phyloP scores from a whole-genome alignment of 805 yeast species.

The Lipomyces starkeyi region DNA sequence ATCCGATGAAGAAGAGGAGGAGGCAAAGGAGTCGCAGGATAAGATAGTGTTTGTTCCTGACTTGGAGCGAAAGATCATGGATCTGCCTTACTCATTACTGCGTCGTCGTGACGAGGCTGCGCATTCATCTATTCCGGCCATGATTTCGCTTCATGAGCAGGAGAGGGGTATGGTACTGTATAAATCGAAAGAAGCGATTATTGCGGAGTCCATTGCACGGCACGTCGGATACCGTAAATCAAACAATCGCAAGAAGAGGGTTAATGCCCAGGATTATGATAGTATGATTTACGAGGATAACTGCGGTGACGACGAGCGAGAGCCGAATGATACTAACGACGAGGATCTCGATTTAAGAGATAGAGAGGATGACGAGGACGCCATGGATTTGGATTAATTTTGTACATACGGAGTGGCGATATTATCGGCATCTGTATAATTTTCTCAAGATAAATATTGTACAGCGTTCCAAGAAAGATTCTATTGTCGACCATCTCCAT shows the following conservation, averaged over 20 bases:
- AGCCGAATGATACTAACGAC: slow-evolving; percentile 12
- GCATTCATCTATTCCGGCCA: slow-evolving; percentile 9
- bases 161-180: slow-evolving; percentile 29
- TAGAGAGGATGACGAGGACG: slow-evolving; percentile 10
- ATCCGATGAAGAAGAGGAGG: slow-evolving; percentile 21
- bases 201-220: slow-evolving; percentile 35
- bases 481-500: not conserved
- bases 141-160: slow-evolving; percentile 15
- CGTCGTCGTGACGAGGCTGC: slow-evolving; percentile 12
- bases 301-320: slow-evolving; percentile 34
- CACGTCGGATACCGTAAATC: slow-evolving; percentile 14
- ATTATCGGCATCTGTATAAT: not conserved
- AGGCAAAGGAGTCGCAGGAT: slow-evolving; percentile 13
- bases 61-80: slow-evolving; percentile 30
- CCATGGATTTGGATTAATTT: slow-evolving; percentile 26
- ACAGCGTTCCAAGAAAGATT: not conserved
- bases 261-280: not conserved
- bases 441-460: not conserved
- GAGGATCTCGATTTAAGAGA: not conserved
- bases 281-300: slow-evolving; percentile 11
- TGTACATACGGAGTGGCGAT: not conserved
- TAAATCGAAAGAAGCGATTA: slow-evolving; percentile 32
- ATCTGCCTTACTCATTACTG: slow-evolving; percentile 30
- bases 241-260: too few relatives aligned
- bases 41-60: slow-evolving; percentile 27